phyloP scores from a whole-genome alignment of 2,329 filamentous ascomycete species.

The Epichloe gansuensis region DNA sequence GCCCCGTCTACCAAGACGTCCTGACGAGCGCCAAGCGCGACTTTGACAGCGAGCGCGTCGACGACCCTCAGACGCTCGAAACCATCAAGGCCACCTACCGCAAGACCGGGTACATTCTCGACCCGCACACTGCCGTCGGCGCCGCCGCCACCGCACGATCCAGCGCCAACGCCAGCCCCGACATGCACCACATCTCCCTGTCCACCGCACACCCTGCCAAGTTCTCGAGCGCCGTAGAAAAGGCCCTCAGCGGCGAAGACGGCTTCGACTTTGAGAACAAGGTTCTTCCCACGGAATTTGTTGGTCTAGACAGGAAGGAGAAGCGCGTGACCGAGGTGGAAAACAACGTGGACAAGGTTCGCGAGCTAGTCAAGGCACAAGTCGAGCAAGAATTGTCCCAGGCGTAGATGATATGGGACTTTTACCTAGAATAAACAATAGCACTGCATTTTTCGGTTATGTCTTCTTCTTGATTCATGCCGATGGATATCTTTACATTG shows the following conservation, averaged over 20 bases:
- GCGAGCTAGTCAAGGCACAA: conserved; percentile 61
- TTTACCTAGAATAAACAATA: neutral
- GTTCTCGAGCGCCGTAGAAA: conserved; percentile 73
- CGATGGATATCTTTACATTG: no score
- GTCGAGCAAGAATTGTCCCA: conserved; percentile 50
- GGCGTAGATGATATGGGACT: neutral
- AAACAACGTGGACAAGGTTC: conserved; percentile 61
- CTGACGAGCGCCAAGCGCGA: conserved; percentile 56
- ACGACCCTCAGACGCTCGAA: conserved; percentile 52
- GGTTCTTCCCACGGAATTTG: conserved; percentile 70
- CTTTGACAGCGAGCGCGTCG: conserved; percentile 71
- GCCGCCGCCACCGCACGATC: conserved; percentile 64
- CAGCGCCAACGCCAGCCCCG: conserved; percentile 36
- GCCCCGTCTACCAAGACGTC: conserved; percentile 60
- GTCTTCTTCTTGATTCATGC: neutral
- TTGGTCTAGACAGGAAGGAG: conserved; percentile 64
- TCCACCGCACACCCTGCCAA: conserved; percentile 95
- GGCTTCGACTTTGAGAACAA: conserved; percentile 62
- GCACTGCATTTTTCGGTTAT: neutral
- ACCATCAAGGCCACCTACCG: conserved; percentile 47
- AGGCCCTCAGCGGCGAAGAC: conserved; percentile 58
- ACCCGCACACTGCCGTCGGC: conserved; percentile 86
- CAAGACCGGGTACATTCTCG: conserved; percentile 64
- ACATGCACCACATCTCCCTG: conserved; percentile 64
- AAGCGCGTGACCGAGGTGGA: conserved; percentile 58